Base-by-base conservation (phyloP, 495 filamentous ascomycete species). In the Neurospora tetrasperma region DNA sequence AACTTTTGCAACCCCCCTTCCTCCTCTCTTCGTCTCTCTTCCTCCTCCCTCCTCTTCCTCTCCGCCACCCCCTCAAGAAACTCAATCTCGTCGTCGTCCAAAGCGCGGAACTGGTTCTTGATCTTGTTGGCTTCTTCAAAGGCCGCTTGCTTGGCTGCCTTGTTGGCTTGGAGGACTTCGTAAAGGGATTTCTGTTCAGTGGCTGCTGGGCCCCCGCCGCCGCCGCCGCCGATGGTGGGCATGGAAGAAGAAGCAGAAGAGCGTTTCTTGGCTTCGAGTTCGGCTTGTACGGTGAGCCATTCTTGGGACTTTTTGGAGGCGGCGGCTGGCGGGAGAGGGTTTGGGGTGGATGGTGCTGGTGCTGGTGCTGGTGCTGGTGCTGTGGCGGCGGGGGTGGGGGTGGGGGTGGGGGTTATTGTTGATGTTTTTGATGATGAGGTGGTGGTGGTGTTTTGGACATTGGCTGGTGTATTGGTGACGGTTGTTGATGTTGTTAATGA, bases 61-160 rank as follows among this genome's bases (percentile, higher is more conserved):
- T 91, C 91, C 42, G 90, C 82, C 18, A 97, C 88, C 2, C 88
- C 90, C 73, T 96, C 94, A 18, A 98, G 82, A 77, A 97, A 99
- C 4, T 97, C 94, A 73, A 96, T 87, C 82, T 99, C 96, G 77
- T 96, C 94, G 74, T 97, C 93, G 78, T 98, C 94, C 44, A 99
- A 88, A 10, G 93, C 88, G 71, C 94, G 91, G 84, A 98, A 99
- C 84, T 98, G 96, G 80, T 98, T 97, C 81, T 91, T 92, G 66
- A 99, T 81, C 73, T 90, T 88, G 72, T 88, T 88, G 75, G 92
- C 90, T 81, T 99, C 96, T 81, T 97, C 95, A 81, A 98, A 97
- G 70, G 93, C 94, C 78, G 97, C 94, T 83, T 98, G 94, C 82
- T 98, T 98, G 75, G 93, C 93, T 79, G 92, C 94, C 89, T 98